Evolutionary conservation across 768 basidiomycete genomes (phyloP).

Genomic region (Podaxis sp.): DNA sequence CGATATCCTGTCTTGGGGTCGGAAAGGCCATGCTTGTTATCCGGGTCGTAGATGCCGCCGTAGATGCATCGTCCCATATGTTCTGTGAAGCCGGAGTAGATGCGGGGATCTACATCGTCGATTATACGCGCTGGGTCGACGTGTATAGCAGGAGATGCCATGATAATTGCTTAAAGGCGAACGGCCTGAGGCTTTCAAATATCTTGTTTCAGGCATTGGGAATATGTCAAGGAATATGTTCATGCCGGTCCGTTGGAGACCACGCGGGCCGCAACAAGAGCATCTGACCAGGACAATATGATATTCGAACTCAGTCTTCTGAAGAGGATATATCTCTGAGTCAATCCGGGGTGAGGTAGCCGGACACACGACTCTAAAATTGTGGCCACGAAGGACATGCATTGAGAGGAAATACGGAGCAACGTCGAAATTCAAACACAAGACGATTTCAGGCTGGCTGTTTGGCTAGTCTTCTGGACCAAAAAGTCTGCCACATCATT

Average conservation of each 20-base stretch:
- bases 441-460: too few species aligned
- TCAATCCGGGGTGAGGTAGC: too few species aligned
- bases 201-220: neutral
- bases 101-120: conserved; percentile 40
- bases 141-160: conserved; percentile 26
- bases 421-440: too few species aligned
- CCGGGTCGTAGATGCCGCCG: conserved; percentile 41
- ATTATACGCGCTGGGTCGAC: conserved; percentile 38
- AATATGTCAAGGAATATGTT: neutral
- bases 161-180: neutral
- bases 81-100: conserved; percentile 61
- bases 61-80: conserved; percentile 57
- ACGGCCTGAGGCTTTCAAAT: neutral
- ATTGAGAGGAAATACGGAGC: too few species aligned
- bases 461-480: too few species aligned
- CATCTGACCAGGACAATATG: neutral
- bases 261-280: neutral
- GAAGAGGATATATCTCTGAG: too few species aligned
- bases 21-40: conserved; percentile 28
- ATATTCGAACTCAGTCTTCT: too few species aligned
- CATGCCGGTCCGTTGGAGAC: neutral
- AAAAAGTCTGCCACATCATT: too few species aligned
- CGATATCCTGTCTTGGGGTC: conserved; percentile 41
- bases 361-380: too few species aligned
- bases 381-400: too few species aligned